These are phyloP conservation scores for Bjerkandera adusta DNA, from an alignment of 1,284 basidiomycete species.

Conservation along the genomic window DNA sequence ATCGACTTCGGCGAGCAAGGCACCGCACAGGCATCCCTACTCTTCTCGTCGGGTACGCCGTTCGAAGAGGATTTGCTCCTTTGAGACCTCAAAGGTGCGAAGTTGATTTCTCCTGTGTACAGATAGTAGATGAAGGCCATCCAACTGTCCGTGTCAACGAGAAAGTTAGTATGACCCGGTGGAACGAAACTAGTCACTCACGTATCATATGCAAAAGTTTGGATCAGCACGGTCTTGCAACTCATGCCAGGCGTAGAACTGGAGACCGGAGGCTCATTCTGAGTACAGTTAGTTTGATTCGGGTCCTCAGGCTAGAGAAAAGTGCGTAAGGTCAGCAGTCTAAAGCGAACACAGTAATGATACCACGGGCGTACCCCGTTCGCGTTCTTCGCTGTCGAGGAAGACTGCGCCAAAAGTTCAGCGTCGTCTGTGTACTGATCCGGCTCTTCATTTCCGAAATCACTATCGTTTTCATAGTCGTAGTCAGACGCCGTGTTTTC, in stretches of 20 bases:
- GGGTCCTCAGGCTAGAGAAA: not conserved
- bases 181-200: conserved; percentile 10
- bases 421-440: not conserved
- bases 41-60: not conserved
- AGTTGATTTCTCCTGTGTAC: not conserved
- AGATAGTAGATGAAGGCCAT: not conserved
- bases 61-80: not conserved
- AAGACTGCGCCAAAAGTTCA: not conserved
- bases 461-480: conserved; percentile 24
- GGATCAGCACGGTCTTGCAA: conserved; percentile 14
- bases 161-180: not conserved
- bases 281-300: not conserved
- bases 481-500: conserved; percentile 10
- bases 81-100: not conserved
- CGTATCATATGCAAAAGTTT: conserved; percentile 22
- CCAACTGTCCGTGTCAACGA: not conserved
- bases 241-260: not conserved
- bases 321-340: not conserved
- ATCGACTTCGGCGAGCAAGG: conserved; percentile 21
- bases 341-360: too few species aligned
- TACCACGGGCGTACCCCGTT: too few species aligned
- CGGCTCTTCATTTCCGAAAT: conserved; percentile 18
- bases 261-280: not conserved
- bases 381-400: not conserved
- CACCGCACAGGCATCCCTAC: not conserved